Base-by-base conservation (phyloP, 306 rosid species). In the Abrus precatorius region DNA sequence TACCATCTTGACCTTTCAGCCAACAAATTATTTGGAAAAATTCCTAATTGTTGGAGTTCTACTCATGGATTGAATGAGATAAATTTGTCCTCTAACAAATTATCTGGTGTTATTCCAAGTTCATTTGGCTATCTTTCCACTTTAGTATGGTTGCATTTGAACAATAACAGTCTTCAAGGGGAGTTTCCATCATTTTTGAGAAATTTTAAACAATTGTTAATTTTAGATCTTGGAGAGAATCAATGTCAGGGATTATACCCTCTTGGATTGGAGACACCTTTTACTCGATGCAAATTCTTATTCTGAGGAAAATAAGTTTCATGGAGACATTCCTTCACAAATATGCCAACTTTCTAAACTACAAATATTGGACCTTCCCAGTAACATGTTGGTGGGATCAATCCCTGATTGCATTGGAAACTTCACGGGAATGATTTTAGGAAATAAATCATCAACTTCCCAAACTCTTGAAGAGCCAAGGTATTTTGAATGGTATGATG, bases 141-240 rank as follows among this genome's bases (percentile, higher is more conserved):
- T 1, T 30, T 61, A 69, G 33, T 1, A 1, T 72, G 67, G 76
- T 82, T 54, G 43, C 82, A 78, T 71, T 72, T 84, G 75, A 71
- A 68, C 53, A 45, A 75, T 9, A 87, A 84, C 53, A 66, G 32
- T 9, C 14, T 78, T 75, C 62, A 69, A 0, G 82, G 85, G 28
- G 45, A 12, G n/a, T 59, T 74, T 9, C 79, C 84, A 34, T 6
- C 6, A 8, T 52, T 45, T 6, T 5, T 81, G 57, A 49, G 7
- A 20, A 75, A 81, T 9, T 75, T 59, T 20, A 6, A 20, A 0
- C 3, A 33, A 0, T 9, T 85, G 10, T 0, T n/a, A 3, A 28
- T 78, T 9, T 14, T 88, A 3, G 85, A 88, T 56, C 57, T 82
- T 4, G 81, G 84, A 12, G 59, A 72, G 27, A 87, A 82, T 32